A percentile compares a stretch with the other conserved stretches of the same genome.
These are phyloP conservation scores for Geranomyces michiganensis DNA, from an alignment of 192 early-diverging fungal species.

Conservation along the genomic window DNA sequence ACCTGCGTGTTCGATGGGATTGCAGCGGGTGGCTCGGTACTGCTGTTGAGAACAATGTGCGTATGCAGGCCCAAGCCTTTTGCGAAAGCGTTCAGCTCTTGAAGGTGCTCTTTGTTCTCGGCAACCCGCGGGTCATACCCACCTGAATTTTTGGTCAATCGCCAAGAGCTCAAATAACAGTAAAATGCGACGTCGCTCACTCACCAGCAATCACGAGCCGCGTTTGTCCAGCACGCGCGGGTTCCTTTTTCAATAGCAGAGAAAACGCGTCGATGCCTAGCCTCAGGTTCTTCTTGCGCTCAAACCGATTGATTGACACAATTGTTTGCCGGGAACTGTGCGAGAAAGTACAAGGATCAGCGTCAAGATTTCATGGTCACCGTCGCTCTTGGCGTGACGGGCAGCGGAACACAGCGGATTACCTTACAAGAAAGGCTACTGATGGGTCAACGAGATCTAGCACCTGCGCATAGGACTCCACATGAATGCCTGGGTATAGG, in stretches of 20 bases:
- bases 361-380: no score
- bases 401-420: no score
- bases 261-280: slow-evolving; percentile 81
- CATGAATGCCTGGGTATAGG: slow-evolving; percentile 82
- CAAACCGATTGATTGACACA: slow-evolving; percentile 95
- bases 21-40: neutral
- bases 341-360: neutral
- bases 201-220: slow-evolving; percentile 78
- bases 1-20: slow-evolving; percentile 52
- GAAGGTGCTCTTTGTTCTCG: slow-evolving; percentile 87
- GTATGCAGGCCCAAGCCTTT: slow-evolving; percentile 48
- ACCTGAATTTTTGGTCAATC: slow-evolving; percentile 41
- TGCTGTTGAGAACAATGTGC: slow-evolving; percentile 41
- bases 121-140: slow-evolving; percentile 82
- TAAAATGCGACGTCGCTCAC: no score
- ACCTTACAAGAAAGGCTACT: slow-evolving; percentile 55
- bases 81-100: slow-evolving; percentile 70
- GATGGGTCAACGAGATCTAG: slow-evolving; percentile 58
- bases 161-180: no score
- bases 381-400: no score
- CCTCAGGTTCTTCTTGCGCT: slow-evolving; percentile 87
- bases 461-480: slow-evolving; percentile 67
- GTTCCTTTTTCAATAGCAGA: slow-evolving; percentile 34
- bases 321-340: slow-evolving; percentile 32
- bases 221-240: slow-evolving; percentile 42